These are phyloP conservation scores for Parastagonospora avenae DNA, from an alignment of 2,329 filamentous ascomycete species.

Conservation along the genomic window DNA sequence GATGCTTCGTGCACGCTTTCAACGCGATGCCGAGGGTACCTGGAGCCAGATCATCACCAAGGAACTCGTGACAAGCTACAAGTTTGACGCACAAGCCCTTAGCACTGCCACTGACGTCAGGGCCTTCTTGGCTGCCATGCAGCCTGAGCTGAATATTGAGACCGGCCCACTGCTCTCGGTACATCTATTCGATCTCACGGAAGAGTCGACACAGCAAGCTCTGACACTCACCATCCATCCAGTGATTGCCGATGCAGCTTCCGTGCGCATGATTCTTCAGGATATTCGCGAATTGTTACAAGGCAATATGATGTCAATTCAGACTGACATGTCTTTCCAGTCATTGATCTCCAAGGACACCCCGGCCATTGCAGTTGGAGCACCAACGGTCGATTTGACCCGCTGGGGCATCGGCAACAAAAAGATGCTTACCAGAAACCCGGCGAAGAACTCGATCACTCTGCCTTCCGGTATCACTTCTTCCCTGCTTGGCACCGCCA, in stretches of 20 bases:
- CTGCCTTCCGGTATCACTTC: constrained; percentile 10
- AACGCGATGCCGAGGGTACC: neutral
- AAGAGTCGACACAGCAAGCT: constrained; percentile 6
- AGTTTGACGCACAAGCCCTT: constrained; percentile 9
- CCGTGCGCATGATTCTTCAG: constrained; percentile 17
- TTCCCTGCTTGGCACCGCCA: constrained; percentile 8
- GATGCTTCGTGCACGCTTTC: constrained; percentile 24
- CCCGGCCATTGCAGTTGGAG: neutral
- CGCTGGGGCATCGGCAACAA: constrained; percentile 11
- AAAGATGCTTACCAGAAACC: constrained; percentile 1
- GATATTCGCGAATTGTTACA: constrained; percentile 19
- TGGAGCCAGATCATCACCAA: constrained; percentile 16
- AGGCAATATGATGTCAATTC: constrained; percentile 8
- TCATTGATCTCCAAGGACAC: constrained; percentile 1
- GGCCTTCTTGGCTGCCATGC: neutral
- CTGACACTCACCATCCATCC: constrained; percentile 12
- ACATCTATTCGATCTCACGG: constrained; percentile 9
- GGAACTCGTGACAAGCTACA: constrained; percentile 15
- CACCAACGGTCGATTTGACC: constrained; percentile 4
- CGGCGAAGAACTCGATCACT: constrained; percentile 8
- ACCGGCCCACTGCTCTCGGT: constrained; percentile 19
- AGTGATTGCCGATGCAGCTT: constrained; percentile 16
- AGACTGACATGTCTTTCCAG: constrained; percentile 16
- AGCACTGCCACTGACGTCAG: constrained; percentile 5
- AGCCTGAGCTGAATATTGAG: constrained; percentile 11